phyloP scores from a whole-genome alignment of 2,329 filamentous ascomycete genomes.

The Canariomyces notabilis region DNA sequence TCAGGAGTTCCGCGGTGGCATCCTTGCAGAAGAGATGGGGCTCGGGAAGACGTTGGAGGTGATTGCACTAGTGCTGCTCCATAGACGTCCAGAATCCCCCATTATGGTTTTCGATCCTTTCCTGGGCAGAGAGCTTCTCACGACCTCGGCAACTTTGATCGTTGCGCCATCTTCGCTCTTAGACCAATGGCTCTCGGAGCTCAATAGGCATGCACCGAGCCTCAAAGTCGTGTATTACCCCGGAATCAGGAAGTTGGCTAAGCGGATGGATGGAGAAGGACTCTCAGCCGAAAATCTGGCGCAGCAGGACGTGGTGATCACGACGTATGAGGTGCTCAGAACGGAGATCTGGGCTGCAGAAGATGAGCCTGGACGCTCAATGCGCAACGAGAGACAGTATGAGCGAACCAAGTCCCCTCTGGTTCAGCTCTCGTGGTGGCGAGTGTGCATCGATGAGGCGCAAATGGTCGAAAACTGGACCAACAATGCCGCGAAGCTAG shows the following conservation, averaged over 20 bases:
- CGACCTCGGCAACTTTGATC: conserved; percentile 55
- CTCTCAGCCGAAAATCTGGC: conserved; percentile 41
- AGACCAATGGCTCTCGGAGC: conserved; percentile 58
- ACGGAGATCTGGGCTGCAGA: conserved; percentile 73
- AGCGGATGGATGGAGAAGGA: conserved; percentile 34
- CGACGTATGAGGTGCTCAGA: conserved; percentile 66
- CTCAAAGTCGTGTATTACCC: conserved; percentile 53
- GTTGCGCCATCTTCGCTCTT: conserved; percentile 53
- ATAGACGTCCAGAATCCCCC: conserved; percentile 39
- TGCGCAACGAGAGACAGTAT: conserved; percentile 62
- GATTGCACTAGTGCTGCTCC: conserved; percentile 62
- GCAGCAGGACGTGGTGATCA: conserved; percentile 55
- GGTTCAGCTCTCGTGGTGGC: conserved; percentile 81
- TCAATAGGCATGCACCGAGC: conserved; percentile 52
- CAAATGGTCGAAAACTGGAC: conserved; percentile 93
- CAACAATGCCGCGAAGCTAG: conserved; percentile 75
- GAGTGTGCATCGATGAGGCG: conserved; percentile 71
- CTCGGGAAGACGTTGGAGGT: conserved; percentile 76
- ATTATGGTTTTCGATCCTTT: conserved; percentile 33
- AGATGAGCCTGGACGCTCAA: conserved; percentile 62
- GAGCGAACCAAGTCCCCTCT: conserved; percentile 68
- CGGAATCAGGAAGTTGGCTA: conserved; percentile 40
- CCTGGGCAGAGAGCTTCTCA: conserved; percentile 39
- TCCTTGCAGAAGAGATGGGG: conserved; percentile 78
- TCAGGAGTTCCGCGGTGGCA: conserved; percentile 52